Conservation (phyloP, 1,284 basidiomycete species). For the Fomitopsis pinicola region DNA sequence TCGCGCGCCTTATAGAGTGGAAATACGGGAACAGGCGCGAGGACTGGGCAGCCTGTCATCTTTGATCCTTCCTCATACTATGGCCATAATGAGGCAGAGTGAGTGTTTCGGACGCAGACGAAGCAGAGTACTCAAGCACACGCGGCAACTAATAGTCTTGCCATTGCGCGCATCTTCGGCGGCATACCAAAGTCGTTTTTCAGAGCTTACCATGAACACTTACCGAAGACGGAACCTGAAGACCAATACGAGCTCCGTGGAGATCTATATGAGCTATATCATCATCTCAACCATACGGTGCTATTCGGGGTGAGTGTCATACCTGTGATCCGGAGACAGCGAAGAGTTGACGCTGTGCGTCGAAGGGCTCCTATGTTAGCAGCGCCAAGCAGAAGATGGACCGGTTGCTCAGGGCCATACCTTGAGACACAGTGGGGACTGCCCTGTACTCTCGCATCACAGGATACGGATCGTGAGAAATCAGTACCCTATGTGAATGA, state of each 20-base stretch:
- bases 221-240: constrained; percentile 66
- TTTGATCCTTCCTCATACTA: constrained; percentile 84
- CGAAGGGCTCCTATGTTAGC: constrained; percentile 55
- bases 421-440: not conserved
- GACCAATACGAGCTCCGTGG: constrained; percentile 67
- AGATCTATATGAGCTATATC: constrained; percentile 81
- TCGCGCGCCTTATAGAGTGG: constrained; percentile 47
- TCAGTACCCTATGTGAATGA: no score
- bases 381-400: constrained; percentile 57
- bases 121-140: not conserved
- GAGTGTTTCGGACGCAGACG: constrained; percentile 23
- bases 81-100: constrained; percentile 88
- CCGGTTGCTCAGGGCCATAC: constrained; percentile 35
- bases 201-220: constrained; percentile 64
- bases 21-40: constrained; percentile 59
- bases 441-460: not conserved
- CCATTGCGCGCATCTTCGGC: constrained; percentile 82
- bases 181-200: constrained; percentile 74
- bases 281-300: constrained; percentile 82
- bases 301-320: constrained; percentile 61
- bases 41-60: constrained; percentile 61
- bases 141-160: constrained; percentile 50
- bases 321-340: not conserved
- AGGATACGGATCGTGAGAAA: not conserved
- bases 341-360: not conserved